Evolutionary conservation across 2,329 filamentous ascomycete genomes (phyloP).

Genomic region (Alternaria sp.): DNA sequence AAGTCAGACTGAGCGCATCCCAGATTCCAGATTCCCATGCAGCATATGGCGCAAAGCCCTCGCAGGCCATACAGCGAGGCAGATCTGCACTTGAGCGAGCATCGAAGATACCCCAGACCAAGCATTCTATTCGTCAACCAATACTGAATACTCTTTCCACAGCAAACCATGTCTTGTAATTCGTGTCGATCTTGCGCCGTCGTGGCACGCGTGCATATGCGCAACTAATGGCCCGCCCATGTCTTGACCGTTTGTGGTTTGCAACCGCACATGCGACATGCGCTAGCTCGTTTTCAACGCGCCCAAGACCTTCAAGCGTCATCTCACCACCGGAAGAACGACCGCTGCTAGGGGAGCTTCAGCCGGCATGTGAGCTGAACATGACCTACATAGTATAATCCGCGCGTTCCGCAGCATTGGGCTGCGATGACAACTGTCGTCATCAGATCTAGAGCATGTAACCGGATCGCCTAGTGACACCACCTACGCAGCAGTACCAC

Average conservation of each 20-base stretch:
- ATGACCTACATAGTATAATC: slow-evolving; percentile 9
- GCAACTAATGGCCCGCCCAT: slow-evolving; percentile 23
- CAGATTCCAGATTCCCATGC: neutral
- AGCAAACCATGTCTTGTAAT: slow-evolving; percentile 25
- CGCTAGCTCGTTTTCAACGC: slow-evolving; percentile 12
- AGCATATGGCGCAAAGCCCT: slow-evolving; percentile 12
- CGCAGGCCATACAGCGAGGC: slow-evolving; percentile 14
- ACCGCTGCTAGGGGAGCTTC: slow-evolving; percentile 8
- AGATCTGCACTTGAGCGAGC: slow-evolving; percentile 25
- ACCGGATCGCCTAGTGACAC: slow-evolving; percentile 8
- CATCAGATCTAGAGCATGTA: slow-evolving; percentile 10
- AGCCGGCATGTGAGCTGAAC: slow-evolving; percentile 8
- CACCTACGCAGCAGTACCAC: slow-evolving; percentile 6
- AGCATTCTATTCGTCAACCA: slow-evolving; percentile 33
- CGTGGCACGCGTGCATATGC: slow-evolving; percentile 20
- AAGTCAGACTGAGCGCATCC: slow-evolving; percentile 37
- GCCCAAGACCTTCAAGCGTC: slow-evolving; percentile 15
- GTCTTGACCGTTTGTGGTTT: slow-evolving; percentile 2
- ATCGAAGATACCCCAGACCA: slow-evolving; percentile 39
- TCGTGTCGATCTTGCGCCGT: slow-evolving; percentile 17
- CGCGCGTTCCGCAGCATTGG: slow-evolving; percentile 14
- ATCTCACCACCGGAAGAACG: slow-evolving; percentile 11
- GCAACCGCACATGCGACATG: slow-evolving; percentile 6
- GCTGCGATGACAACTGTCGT: slow-evolving; percentile 9
- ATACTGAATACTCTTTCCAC: slow-evolving; percentile 20